Evolutionary conservation across 2,329 filamentous ascomycete genomes (phyloP).

Genomic region (Colletotrichum spaethianum): DNA sequence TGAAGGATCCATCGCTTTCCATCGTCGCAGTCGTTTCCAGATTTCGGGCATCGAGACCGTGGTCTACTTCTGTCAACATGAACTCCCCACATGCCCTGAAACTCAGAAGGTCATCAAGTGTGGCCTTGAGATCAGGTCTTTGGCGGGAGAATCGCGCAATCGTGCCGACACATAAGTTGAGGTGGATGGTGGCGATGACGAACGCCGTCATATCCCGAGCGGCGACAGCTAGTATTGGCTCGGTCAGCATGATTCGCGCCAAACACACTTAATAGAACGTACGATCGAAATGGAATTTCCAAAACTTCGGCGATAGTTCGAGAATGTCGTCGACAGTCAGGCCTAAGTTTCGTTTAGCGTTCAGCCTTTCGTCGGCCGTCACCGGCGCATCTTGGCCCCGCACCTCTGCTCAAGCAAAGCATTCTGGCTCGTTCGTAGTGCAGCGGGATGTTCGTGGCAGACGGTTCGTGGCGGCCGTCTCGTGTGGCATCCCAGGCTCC

Average conservation of each 20-base stretch:
- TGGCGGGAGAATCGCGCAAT: slow-evolving; percentile 32
- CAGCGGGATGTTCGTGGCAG: neutral
- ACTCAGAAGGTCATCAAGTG: slow-evolving; percentile 41
- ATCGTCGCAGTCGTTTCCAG: slow-evolving; percentile 55
- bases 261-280: neutral
- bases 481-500: neutral
- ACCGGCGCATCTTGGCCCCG: too few relatives aligned
- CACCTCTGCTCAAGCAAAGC: too few relatives aligned
- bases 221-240: slow-evolving; percentile 19
- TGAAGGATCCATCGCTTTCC: slow-evolving; percentile 50
- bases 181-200: slow-evolving; percentile 49
- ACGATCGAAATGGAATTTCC: slow-evolving; percentile 45
- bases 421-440: slow-evolving; percentile 23
- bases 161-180: slow-evolving; percentile 51
- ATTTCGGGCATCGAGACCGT: slow-evolving; percentile 56
- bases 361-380: too few relatives aligned
- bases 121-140: slow-evolving; percentile 37
- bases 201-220: slow-evolving; percentile 42
- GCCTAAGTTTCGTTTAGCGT: too few relatives aligned
- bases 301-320: slow-evolving; percentile 40
- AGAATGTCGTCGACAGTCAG: too few relatives aligned
- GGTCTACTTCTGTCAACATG: slow-evolving; percentile 56
- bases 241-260: neutral
- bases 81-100: slow-evolving; percentile 51
- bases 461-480: neutral